Conservation (phyloP, 2,329 filamentous ascomycete species). For the Scopulariopsis brevicaulis region DNA sequence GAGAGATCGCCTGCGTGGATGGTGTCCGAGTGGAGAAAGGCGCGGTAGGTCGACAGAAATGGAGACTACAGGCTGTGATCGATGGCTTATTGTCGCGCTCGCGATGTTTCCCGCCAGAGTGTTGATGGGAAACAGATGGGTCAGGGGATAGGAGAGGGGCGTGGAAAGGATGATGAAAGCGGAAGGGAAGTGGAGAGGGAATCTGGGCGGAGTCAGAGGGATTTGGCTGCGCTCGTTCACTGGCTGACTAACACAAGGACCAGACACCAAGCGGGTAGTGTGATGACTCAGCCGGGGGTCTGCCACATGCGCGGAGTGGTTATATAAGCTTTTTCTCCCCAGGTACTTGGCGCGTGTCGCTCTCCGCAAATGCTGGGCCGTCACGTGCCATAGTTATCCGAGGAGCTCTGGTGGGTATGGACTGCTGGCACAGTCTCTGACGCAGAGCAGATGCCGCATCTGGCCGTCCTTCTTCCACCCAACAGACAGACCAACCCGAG, state of each 20-base stretch:
- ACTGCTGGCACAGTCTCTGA: background rate
- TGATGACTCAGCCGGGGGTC: background rate
- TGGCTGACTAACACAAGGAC: background rate
- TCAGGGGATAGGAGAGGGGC: background rate
- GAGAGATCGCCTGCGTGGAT: background rate
- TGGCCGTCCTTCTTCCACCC: background rate
- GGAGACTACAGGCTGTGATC: background rate
- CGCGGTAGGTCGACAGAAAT: background rate
- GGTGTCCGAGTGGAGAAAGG: background rate
- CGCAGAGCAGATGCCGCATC: background rate
- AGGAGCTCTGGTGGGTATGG: background rate
- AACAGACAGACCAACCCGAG: background rate
- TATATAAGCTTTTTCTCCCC: too few relatives aligned
- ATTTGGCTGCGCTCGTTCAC: background rate
- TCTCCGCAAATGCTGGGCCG: background rate
- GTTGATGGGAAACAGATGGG: background rate
- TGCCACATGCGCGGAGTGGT: too few relatives aligned
- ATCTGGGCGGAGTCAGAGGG: background rate
- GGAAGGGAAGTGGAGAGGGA: conserved; percentile 1
- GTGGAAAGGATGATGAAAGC: background rate
- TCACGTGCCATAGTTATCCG: background rate
- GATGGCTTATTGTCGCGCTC: background rate
- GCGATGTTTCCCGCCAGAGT: background rate
- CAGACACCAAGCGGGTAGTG: background rate
- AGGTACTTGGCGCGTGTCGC: too few relatives aligned